Conservation (phyloP, 805 yeast species). For the Candida schatavii region DNA sequence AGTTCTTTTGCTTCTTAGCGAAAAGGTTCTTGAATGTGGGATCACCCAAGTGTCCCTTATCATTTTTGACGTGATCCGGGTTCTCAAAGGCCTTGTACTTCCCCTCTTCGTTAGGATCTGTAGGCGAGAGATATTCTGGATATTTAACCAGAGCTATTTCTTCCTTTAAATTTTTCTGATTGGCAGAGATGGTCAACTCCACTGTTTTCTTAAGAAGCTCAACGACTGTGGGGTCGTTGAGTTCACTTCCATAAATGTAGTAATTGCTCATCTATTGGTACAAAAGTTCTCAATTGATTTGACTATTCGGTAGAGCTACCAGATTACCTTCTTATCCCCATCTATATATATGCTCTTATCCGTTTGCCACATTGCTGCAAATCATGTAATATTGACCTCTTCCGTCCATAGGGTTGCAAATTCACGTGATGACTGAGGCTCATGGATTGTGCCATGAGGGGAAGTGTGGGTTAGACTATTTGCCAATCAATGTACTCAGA, state of each 20-base stretch:
- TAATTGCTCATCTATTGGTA: conserved; percentile 4
- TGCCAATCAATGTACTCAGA: too few species aligned
- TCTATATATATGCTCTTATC: too few species aligned
- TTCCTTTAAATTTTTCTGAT: conserved; percentile 9
- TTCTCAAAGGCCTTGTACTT: conserved; percentile 17
- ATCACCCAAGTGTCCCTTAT: conserved; percentile 26
- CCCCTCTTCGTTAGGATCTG: conserved; percentile 17
- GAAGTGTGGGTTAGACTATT: too few species aligned
- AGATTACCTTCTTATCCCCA: too few species aligned
- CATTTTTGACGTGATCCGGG: conserved; percentile 20
- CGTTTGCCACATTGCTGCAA: too few species aligned
- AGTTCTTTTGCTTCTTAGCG: conserved; percentile 11
- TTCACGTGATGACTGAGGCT: too few species aligned
- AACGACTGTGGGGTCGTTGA: conserved; percentile 2
- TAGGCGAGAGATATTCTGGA: conserved; percentile 19
- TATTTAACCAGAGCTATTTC: conserved; percentile 16
- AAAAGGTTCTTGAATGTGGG: conserved; percentile 18
- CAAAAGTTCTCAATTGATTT: too few species aligned
- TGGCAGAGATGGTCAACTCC: neutral
- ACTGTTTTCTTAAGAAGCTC: neutral
- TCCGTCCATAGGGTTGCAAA: too few species aligned
- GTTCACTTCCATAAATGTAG: conserved; percentile 5
- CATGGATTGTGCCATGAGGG: too few species aligned
- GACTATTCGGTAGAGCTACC: too few species aligned
- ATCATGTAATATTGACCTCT: too few species aligned